Evolutionary conservation across 257 asterid genomes (phyloP), one percentile per base, ranked within the genome.

Genomic region (Solanum tarijense): DNA sequence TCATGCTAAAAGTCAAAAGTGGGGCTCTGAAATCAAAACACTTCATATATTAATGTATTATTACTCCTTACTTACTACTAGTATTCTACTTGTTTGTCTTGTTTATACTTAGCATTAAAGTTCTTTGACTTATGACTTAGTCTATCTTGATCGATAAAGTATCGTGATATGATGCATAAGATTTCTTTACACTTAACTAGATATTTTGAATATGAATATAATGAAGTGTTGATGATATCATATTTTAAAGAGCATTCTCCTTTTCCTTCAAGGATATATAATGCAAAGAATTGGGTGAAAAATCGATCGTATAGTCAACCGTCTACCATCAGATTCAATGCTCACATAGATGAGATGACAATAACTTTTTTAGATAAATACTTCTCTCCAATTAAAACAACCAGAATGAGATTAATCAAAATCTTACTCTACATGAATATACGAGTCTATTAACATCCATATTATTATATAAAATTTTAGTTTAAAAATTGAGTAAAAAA

Each of bases 1-100:
- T 92, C 34, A 86, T 73, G 23, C 75, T 69, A 34, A 76, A 91
- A 90, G 94, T 90, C 92, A 92, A 87, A 87, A 65, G 12, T 39
- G 83, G 85, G 86, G 89, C 85, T 88, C 83, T 83, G 88, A 78
- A 84, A 86, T 91, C 89, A 48, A 73, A 88, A 89, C 86, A 46
- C 90, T 48, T 85, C 36, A 62, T 82, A 85, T 8, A 27, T 6
- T 87, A 84, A 52, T 74, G 68, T 66, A 27, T 10, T 60, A 62
- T 52, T 52, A 52, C 62, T 52, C 62, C 71, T 62, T 36, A 23
- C 73, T n/a, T 23, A 3, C 39, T 36, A 76, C 13, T 81, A 81
- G 38, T 18, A 82, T 82, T 82, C 69, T 82, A 82, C 69, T 82
- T 39, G 76, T 82, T 89, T 88, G 92, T 89, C 91, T 82, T 82